phyloP scores from a whole-genome alignment of 192 early-diverging fungal genomes.

The Backusella macrospora region DNA sequence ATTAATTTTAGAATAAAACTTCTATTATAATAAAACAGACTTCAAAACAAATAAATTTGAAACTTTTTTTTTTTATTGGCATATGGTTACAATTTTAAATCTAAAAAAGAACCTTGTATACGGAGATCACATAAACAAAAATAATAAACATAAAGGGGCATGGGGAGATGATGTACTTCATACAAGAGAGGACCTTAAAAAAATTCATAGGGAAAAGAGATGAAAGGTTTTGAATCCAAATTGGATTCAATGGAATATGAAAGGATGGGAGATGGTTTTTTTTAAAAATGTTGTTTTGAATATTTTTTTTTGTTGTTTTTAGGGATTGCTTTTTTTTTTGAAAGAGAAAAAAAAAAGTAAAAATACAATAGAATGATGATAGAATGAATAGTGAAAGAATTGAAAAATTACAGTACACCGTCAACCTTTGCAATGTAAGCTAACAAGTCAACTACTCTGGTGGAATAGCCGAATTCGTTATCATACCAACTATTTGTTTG shows the following conservation, averaged over 20 bases:
- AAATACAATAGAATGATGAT: neutral
- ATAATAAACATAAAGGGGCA: neutral
- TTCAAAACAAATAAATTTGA: neutral
- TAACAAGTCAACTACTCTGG: constrained; percentile 89
- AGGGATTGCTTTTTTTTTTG: neutral
- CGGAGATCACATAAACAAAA: constrained; percentile 12
- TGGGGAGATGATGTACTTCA: constrained; percentile 1
- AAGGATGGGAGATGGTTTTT: neutral
- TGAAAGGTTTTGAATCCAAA: neutral
- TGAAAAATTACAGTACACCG: constrained; percentile 32
- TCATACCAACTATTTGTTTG: constrained; percentile 72
- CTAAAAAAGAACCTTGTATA: constrained; percentile 10
- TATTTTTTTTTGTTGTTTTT: neutral
- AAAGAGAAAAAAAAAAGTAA: neutral
- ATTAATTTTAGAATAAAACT: neutral
- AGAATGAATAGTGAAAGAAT: constrained; percentile 1
- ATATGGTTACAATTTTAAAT: constrained; percentile 11
- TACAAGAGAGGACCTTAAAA: constrained; percentile 8
- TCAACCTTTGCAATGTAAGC: constrained; percentile 60
- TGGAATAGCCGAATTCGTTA: constrained; percentile 92
- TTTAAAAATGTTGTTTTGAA: neutral
- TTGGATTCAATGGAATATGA: neutral
- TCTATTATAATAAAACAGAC: neutral
- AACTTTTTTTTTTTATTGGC: constrained; percentile 10
- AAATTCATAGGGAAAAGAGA: constrained; percentile 1